Percentiles rank a stretch among this genome's conserved stretches.
Conservation (phyloP, 495 filamentous ascomycete species). For the Aspergillus asperescens region DNA sequence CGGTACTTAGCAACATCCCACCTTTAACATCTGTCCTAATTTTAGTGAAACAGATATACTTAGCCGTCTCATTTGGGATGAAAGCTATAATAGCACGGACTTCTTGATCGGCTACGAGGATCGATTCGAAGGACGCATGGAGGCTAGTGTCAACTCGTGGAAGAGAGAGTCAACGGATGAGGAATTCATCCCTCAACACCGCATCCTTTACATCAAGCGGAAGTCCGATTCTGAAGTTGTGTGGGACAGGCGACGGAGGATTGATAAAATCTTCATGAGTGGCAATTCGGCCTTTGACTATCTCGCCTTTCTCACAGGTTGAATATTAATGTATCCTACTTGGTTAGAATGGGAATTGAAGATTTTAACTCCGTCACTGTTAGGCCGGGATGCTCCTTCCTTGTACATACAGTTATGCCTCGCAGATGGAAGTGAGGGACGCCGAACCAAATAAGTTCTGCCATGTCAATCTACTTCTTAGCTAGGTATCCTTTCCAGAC, state of each 20-base stretch:
- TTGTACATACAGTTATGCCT: too few relatives aligned
- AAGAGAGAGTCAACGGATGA: slow-evolving; percentile 73
- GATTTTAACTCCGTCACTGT: neutral
- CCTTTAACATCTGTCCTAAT: neutral
- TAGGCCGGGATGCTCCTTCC: neutral
- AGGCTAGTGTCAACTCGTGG: slow-evolving; percentile 61
- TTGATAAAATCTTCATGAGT: slow-evolving; percentile 56
- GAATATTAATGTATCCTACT: too few relatives aligned
- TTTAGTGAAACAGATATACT: slow-evolving; percentile 54
- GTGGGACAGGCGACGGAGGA: slow-evolving; percentile 54
- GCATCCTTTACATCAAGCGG: slow-evolving; percentile 66
- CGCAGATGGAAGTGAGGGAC: too few relatives aligned
- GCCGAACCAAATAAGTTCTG: neutral
- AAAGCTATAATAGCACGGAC: slow-evolving; percentile 51
- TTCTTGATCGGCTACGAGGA: slow-evolving; percentile 74
- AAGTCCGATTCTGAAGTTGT: slow-evolving; percentile 44
- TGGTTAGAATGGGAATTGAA: neutral
- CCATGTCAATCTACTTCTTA: neutral
- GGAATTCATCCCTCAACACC: slow-evolving; percentile 79
- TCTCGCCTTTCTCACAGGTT: slow-evolving; percentile 31
- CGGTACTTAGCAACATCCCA: slow-evolving; percentile 2
- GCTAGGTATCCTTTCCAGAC: slow-evolving; percentile 1
- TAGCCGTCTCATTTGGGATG: slow-evolving; percentile 69
- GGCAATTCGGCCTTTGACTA: slow-evolving; percentile 40
- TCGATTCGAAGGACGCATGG: slow-evolving; percentile 60